phyloP scores from a whole-genome alignment of 352 stramenopile genomes.

The Phytophthora palmivora region DNA sequence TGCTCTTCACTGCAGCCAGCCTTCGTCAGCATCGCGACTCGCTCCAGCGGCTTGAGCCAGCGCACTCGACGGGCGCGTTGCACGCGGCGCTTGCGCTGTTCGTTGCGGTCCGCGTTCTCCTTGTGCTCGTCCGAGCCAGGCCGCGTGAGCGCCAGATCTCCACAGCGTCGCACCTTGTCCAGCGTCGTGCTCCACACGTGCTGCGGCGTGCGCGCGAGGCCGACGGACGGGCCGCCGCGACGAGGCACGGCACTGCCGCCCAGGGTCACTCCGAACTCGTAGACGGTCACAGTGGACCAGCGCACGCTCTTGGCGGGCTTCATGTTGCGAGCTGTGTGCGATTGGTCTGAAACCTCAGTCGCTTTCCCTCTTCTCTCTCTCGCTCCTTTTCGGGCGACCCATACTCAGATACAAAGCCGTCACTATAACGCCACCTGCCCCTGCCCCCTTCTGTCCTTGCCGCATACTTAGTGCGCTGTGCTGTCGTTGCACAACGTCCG shows the following conservation, averaged over 20 bases:
- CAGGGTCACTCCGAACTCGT: slow-evolving; percentile 67
- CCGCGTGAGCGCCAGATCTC: slow-evolving; percentile 29
- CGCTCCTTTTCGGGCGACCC: slow-evolving; percentile 20
- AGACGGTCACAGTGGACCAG: slow-evolving; percentile 69
- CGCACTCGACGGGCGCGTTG: slow-evolving; percentile 33
- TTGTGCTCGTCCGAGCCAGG: slow-evolving; percentile 6
- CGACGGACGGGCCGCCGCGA: slow-evolving; percentile 56
- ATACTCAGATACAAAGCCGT: slow-evolving; percentile 27
- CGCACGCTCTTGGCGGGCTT: slow-evolving; percentile 50
- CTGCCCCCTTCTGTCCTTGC: slow-evolving; percentile 3
- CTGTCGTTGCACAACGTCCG: too few relatives aligned
- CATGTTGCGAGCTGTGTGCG: slow-evolving; percentile 6
- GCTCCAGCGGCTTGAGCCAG: too few relatives aligned
- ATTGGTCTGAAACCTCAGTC: slow-evolving; percentile 2
- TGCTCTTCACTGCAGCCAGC: too few relatives aligned
- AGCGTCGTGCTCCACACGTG: slow-evolving; percentile 57
- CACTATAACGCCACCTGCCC: slow-evolving; percentile 19
- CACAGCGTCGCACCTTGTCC: slow-evolving; percentile 41
- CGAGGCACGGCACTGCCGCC: slow-evolving; percentile 60
- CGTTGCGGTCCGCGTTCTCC: slow-evolving; percentile 12
- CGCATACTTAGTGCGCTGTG: too few relatives aligned
- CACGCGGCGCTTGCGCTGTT: slow-evolving; percentile 25
- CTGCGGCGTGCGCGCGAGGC: slow-evolving; percentile 48
- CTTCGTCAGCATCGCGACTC: too few relatives aligned
- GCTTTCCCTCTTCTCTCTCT: slow-evolving; percentile 29